Evolutionary conservation across 2,329 filamentous ascomycete genomes (phyloP).

Genomic region (Ilyonectria destructans): DNA sequence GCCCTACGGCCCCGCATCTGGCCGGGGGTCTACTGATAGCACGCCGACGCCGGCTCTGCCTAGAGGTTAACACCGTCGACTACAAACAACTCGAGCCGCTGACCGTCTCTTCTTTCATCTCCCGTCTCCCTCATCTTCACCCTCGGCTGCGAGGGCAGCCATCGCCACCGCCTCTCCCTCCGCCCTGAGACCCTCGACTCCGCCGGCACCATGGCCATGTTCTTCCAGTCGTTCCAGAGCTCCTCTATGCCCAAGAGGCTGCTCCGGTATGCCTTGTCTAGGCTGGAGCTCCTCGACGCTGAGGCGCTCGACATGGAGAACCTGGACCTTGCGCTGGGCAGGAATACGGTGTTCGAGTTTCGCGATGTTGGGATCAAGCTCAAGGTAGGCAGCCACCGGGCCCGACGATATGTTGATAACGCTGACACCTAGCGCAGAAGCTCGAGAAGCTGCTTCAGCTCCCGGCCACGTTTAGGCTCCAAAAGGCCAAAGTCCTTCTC

Average conservation of each 20-base stretch:
- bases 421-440: slow-evolving; percentile 72
- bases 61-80: slow-evolving; percentile 37
- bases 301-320: slow-evolving; percentile 90
- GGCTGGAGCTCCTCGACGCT: slow-evolving; percentile 89
- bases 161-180: slow-evolving; percentile 31
- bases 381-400: slow-evolving; percentile 69
- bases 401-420: slow-evolving; percentile 24
- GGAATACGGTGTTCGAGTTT: slow-evolving; percentile 87
- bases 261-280: slow-evolving; percentile 87
- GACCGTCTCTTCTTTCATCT: slow-evolving; percentile 23
- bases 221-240: slow-evolving; percentile 76
- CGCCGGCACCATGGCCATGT: slow-evolving; percentile 75
- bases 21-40: slow-evolving; percentile 56
- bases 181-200: slow-evolving; percentile 26
- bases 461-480: slow-evolving; percentile 79
- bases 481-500: slow-evolving; percentile 81
- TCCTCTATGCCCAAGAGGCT: slow-evolving; percentile 91
- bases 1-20: slow-evolving; percentile 55
- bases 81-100: slow-evolving; percentile 30
- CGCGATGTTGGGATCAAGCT: slow-evolving; percentile 87
- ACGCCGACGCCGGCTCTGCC: slow-evolving; percentile 48
- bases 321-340: slow-evolving; percentile 86
- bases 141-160: slow-evolving; percentile 40
- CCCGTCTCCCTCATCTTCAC: slow-evolving; percentile 19
- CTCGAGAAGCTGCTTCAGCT: slow-evolving; percentile 82